Conservation (phyloP, 108 stramenopile genomes). For the Nitzschia sp. region DNA sequence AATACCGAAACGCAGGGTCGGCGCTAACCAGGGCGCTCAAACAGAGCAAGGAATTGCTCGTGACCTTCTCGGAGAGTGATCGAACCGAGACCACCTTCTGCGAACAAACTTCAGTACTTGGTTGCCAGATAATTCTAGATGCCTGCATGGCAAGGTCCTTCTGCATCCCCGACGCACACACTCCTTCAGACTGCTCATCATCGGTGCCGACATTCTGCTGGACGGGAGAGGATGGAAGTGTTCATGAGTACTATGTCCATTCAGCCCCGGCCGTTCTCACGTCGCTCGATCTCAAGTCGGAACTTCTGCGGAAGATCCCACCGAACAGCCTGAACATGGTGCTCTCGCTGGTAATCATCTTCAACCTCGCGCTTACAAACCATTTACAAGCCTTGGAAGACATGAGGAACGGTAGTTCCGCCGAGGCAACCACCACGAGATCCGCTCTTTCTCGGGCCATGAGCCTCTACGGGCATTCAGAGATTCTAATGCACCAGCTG, state of each 20-base stretch:
- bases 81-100: too few relatives aligned
- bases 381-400: background rate
- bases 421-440: background rate
- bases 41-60: background rate
- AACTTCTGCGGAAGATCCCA: background rate
- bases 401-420: background rate
- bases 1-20: background rate
- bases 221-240: too few relatives aligned
- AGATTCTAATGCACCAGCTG: background rate
- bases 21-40: background rate
- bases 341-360: background rate
- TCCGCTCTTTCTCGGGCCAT: background rate
- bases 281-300: background rate
- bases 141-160: background rate
- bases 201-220: too few relatives aligned
- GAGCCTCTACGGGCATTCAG: background rate
- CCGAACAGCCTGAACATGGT: background rate
- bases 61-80: background rate
- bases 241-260: background rate
- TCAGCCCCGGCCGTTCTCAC: background rate
- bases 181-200: too few relatives aligned
- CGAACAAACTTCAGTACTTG: background rate
- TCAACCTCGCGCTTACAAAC: background rate
- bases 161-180: too few relatives aligned
- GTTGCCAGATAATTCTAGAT: background rate